These are phyloP conservation scores for Talaromyces sp. DNA, from an alignment of 2,329 filamentous ascomycete genomes.

Conservation along the genomic window DNA sequence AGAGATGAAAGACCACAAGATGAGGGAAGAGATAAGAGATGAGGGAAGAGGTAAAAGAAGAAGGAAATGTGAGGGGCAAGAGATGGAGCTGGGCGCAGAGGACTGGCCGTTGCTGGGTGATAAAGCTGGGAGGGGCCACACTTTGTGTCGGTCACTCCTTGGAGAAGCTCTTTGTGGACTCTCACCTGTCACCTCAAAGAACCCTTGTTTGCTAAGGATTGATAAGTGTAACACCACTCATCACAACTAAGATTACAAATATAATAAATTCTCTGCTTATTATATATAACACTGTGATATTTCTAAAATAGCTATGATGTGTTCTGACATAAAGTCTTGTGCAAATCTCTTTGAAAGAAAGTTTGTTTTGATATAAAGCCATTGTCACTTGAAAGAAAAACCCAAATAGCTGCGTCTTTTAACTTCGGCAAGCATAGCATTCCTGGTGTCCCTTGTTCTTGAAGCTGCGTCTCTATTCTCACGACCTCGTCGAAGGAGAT, in stretches of 20 bases:
- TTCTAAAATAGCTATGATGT: background rate
- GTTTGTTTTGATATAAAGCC: background rate
- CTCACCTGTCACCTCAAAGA: background rate
- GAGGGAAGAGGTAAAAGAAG: background rate
- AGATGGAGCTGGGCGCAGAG: background rate
- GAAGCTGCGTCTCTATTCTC: constrained; percentile 55
- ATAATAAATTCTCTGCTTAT: background rate
- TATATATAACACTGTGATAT: background rate
- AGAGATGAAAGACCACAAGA: background rate
- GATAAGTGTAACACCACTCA: background rate
- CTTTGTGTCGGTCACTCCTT: background rate
- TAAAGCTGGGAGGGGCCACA: background rate
- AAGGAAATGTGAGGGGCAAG: background rate
- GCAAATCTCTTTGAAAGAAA: background rate
- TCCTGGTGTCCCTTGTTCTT: constrained; percentile 47
- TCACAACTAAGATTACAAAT: background rate
- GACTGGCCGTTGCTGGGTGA: background rate
- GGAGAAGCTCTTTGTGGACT: background rate
- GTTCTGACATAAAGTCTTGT: background rate
- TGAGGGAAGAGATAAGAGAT: background rate
- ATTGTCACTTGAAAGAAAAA: background rate
- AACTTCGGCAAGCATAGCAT: constrained; percentile 49
- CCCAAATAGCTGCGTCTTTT: constrained; percentile 24
- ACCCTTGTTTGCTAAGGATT: background rate
- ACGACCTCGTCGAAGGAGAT: constrained; percentile 51